Evolutionary conservation across 2,329 filamentous ascomycete species (phyloP).

Genomic region (Colletotrichum scovillei): DNA sequence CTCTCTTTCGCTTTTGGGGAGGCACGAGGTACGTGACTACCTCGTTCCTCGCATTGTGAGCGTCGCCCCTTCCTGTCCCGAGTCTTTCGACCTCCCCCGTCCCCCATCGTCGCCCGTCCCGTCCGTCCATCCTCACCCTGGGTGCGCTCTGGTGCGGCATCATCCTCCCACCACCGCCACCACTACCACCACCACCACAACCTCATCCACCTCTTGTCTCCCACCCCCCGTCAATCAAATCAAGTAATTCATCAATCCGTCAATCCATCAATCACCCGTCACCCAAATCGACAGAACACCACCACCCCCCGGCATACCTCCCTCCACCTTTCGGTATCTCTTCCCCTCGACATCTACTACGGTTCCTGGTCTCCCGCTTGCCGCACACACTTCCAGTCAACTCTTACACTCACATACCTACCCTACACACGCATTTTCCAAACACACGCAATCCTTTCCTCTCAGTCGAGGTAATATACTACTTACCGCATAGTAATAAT

Average conservation of each 20-base stretch:
- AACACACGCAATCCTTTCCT: slow-evolving; percentile 1
- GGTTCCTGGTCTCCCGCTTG: slow-evolving; percentile 22
- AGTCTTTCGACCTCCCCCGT: neutral
- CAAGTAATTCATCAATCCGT: neutral
- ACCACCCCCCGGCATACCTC: neutral
- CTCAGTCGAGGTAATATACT: neutral
- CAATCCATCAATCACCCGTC: neutral
- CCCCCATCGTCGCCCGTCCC: neutral
- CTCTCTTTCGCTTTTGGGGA: neutral
- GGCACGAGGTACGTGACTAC: neutral
- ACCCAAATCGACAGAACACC: neutral
- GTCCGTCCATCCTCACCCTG: neutral
- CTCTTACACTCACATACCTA: neutral
- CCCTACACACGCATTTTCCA: slow-evolving; percentile 1
- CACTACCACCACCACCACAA: neutral
- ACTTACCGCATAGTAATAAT: neutral
- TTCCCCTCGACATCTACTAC: neutral
- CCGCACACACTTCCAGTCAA: neutral
- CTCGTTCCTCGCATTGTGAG: neutral
- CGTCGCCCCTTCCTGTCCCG: neutral
- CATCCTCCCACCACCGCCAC: neutral
- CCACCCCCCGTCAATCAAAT: neutral
- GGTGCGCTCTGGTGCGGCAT: neutral
- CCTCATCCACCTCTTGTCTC: neutral
- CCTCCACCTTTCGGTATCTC: neutral